phyloP scores from a whole-genome alignment of 179 eudicot species.

The Spergularia azorica region DNA sequence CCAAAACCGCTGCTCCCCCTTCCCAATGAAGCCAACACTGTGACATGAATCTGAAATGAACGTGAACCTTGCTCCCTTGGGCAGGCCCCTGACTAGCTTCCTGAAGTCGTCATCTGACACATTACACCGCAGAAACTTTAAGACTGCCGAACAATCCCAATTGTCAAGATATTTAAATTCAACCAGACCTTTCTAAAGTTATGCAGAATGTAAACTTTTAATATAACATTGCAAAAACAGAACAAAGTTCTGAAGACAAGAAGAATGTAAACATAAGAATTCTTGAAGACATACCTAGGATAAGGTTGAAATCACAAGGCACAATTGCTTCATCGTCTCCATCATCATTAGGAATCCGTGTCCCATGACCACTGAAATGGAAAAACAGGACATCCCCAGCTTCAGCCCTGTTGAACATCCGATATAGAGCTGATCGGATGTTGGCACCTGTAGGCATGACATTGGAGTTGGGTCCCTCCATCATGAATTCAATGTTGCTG shows the following conservation, averaged over 20 bases:
- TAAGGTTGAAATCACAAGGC: neutral
- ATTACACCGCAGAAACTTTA: neutral
- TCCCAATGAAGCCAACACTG: neutral
- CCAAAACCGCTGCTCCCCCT: neutral
- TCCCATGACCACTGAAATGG: neutral
- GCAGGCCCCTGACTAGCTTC: neutral
- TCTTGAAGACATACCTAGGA: neutral
- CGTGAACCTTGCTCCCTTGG: neutral
- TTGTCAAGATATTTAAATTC: too few species aligned
- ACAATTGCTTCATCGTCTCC: neutral
- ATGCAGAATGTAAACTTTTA: too few species aligned
- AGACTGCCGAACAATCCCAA: too few species aligned
- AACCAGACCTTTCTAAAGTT: too few species aligned
- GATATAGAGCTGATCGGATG: neutral
- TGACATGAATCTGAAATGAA: neutral
- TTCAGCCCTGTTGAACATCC: neutral
- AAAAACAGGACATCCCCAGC: neutral
- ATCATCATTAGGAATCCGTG: neutral
- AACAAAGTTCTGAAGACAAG: too few species aligned
- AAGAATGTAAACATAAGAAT: neutral
- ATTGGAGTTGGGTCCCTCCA: neutral
- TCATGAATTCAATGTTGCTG: neutral
- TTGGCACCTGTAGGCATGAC: neutral
- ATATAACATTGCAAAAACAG: too few species aligned
- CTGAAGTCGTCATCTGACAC: neutral